Evolutionary conservation across 225 moss, liverwort and hornwort genomes (phyloP), one percentile per base, ranked within the genome.

Genomic region (Takakia lepidozioides): DNA sequence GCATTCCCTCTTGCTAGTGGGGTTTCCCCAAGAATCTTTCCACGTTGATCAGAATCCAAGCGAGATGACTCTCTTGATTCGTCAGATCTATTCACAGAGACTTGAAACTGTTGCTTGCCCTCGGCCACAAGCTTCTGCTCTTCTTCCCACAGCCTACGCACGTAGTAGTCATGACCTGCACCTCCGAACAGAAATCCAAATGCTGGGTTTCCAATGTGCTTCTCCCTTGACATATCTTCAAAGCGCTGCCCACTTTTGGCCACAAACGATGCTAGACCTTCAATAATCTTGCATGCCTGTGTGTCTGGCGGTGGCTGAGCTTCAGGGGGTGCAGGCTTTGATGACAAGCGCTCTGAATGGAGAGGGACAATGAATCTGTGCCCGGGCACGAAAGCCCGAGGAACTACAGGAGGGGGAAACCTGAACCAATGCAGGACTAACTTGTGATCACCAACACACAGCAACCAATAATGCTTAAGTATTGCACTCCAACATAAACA

Each of bases 201-300:
- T 62, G 64, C 72, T 42, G 84, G 76, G 66, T 87, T 91, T 3
- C 65, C 76, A 34, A 28, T 66, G 67, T 98, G 84, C 52, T 81
- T 90, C 57, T 87, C 80, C 64, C 76, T 98, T 22, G 84, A 78
- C 4, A 90, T 57, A 60, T 80, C 84, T 68, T 98, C 95, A 61
- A 90, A 81, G 26, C 84, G 68, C 67, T 74, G 80, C 41, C 95
- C 95, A 29, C 84, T 86, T 78, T 71, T 82, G 49, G 87, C 95
- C 25, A 95, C 90, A 60, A 98, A 87, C 22, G 82, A 76, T 27
- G 95, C 87, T 19, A 98, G 67, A 43, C 87, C 95, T 39, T 72
- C 84, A 34, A 98, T 80, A 38, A 80, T 70, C 64, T 90, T 90
- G 56, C 75, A 55, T 42, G 47, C 57, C 65, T 83, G 64, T 19